These are phyloP conservation scores for Parietaria judaica DNA, from an alignment of 306 rosid genomes.

Conservation along the genomic window DNA sequence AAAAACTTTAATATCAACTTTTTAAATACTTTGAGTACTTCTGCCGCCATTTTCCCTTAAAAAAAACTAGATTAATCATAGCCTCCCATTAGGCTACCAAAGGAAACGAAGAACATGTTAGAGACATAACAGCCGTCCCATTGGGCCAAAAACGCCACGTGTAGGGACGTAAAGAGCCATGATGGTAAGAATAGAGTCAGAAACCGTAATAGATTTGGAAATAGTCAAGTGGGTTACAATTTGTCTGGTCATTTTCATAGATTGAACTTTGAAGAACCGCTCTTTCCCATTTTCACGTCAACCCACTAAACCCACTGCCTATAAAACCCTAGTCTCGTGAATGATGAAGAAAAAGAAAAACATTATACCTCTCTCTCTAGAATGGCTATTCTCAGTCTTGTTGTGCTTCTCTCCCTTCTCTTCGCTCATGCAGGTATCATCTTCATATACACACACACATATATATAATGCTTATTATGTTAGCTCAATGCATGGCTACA, in stretches of 20 bases:
- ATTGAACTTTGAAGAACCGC: neutral
- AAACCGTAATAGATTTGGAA: too few relatives aligned
- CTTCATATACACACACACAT: neutral
- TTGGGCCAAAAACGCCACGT: slow-evolving; percentile 17
- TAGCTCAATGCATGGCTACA: too few relatives aligned
- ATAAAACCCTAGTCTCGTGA: neutral
- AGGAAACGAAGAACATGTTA: neutral
- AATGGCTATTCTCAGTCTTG: slow-evolving; percentile 29
- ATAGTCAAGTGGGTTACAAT: too few relatives aligned
- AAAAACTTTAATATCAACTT: too few relatives aligned
- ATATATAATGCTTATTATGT: too few relatives aligned
- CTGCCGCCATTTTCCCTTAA: too few relatives aligned
- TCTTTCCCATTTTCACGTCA: too few relatives aligned
- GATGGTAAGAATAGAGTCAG: too few relatives aligned
- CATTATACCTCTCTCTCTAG: neutral
- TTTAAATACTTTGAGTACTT: too few relatives aligned
- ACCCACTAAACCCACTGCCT: slow-evolving; percentile 6
- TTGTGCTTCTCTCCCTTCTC: slow-evolving; percentile 18
- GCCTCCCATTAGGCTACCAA: slow-evolving; percentile 20
- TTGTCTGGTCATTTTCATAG: neutral
- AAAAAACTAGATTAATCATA: neutral
- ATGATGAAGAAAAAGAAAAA: neutral
- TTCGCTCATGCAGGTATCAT: slow-evolving; percentile 32
- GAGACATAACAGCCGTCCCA: neutral
- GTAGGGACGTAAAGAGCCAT: slow-evolving; percentile 7